Conservation (phyloP, 768 basidiomycete genomes). For the Leccinum truebloodii region DNA sequence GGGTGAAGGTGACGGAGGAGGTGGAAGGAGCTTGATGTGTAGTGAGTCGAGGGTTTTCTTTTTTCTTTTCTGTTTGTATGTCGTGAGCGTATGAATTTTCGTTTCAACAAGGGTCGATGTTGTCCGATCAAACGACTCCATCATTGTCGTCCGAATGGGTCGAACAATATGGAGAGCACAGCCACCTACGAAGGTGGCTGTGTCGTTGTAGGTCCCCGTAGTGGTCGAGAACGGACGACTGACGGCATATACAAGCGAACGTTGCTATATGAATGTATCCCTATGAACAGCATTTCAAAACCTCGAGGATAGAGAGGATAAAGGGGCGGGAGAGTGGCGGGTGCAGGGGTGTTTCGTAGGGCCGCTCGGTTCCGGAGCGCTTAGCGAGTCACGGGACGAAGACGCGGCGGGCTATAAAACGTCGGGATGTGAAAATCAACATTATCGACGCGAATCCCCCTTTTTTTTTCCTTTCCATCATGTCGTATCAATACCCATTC, state of each 20-base stretch:
- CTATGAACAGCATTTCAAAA: background rate
- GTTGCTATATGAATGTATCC: background rate
- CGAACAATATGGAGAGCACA: slow-evolving; percentile 1
- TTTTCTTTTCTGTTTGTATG: background rate
- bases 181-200: slow-evolving; percentile 1
- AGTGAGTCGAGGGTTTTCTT: background rate
- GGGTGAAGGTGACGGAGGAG: slow-evolving; percentile 16
- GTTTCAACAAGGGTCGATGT: too few relatives aligned
- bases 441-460: slow-evolving; percentile 19
- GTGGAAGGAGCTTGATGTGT: background rate
- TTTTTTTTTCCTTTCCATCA: slow-evolving; percentile 32
- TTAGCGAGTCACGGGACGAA: slow-evolving; percentile 28
- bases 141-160: background rate
- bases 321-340: background rate
- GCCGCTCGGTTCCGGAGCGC: background rate
- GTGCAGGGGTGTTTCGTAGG: slow-evolving; percentile 6
- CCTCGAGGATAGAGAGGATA: too few relatives aligned
- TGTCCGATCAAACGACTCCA: background rate
- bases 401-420: slow-evolving; percentile 33
- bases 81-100: background rate
- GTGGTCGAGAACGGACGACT: too few relatives aligned
- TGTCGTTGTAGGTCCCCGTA: background rate
- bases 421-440: slow-evolving; percentile 20
- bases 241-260: background rate
- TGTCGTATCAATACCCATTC: slow-evolving; percentile 53